These are phyloP conservation scores for sunflower (Helianthus annuus) DNA, from an alignment of 129 eudicot species.

Conservation along the genomic window DNA sequence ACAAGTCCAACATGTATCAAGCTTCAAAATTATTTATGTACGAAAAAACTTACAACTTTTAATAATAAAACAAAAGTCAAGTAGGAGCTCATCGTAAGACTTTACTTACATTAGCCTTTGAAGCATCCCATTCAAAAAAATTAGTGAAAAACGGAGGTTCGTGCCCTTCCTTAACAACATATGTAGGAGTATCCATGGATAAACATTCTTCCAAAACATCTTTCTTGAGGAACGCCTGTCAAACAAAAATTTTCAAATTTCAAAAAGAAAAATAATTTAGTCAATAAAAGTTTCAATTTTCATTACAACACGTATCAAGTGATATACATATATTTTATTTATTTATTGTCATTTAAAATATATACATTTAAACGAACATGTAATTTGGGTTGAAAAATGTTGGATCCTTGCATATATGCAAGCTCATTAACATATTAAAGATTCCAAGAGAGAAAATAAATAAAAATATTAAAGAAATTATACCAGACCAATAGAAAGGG, in stretches of 20 bases:
- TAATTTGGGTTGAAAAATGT: not conserved
- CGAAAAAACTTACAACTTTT: no score
- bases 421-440: not conserved
- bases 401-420: not conserved
- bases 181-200: conserved; percentile 58
- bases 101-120: conserved; percentile 66
- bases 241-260: not conserved
- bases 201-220: conserved; percentile 57
- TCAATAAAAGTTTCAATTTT: not conserved
- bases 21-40: not conserved
- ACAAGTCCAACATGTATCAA: conserved; percentile 2
- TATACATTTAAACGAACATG: not conserved
- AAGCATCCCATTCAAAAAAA: conserved; percentile 78
- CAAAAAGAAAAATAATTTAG: not conserved
- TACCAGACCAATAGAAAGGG: conserved; percentile 69
- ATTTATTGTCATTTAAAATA: not conserved
- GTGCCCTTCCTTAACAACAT: conserved; percentile 70
- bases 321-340: not conserved
- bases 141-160: conserved; percentile 80
- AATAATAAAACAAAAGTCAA: not conserved
- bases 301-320: conserved; percentile 13
- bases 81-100: not conserved
- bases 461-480: not conserved
- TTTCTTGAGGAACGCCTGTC: conserved; percentile 64
- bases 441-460: not conserved